Base-by-base conservation (phyloP, 164 flowering plant genomes). In the Taxillus chinensis region DNA sequence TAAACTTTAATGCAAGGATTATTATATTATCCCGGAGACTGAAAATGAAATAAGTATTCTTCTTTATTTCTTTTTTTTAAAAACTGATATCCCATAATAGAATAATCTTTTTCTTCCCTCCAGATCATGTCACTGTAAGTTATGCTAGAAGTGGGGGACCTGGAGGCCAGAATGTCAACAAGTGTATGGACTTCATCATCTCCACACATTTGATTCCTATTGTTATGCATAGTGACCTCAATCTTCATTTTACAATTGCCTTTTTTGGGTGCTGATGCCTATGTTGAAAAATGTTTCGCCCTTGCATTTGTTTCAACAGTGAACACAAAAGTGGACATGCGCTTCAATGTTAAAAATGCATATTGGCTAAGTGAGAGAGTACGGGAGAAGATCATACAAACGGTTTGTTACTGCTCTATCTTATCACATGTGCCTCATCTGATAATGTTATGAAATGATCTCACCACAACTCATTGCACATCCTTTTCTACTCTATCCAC, bases 321-420 rank as follows among this genome's bases (percentile, higher is more conserved):
- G 62, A 95, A 89, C 77, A 91, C 99, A 27, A 95, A 95, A 80
- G 97, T 95, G 69, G 99, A 95, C 73, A 91, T 95, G 99, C 95
- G 99, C 59, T 91, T 95, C 79, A 91, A 91, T 77, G 89, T 95
- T 3, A 80, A 80, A 59, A 77, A 81, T 66, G 96, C 98, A 17
- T 67, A 77, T 66, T 95, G 98, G 99, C 73, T 95, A 54, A 80
- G 86, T 62, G 95, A 91, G 65, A 70, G 95, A 62, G 69, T 90
- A 71, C 83, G 80, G 61, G 95, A 95, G 64, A 83, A 73, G 78
- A 91, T 95, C 59, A 57, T 87, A 78, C 91, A 84, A 78, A 75
- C 77, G 95, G 97, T 95, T 45, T 56, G 88, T 77, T 48, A 41
- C 64, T 68, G 5, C 3, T 54, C 37, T 61, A n/a, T 52, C 14